A percentile compares a stretch with the other conserved stretches of the same genome.
These are phyloP conservation scores for Ogataea salicorniae DNA, from an alignment of 805 yeast species.

Conservation along the genomic window DNA sequence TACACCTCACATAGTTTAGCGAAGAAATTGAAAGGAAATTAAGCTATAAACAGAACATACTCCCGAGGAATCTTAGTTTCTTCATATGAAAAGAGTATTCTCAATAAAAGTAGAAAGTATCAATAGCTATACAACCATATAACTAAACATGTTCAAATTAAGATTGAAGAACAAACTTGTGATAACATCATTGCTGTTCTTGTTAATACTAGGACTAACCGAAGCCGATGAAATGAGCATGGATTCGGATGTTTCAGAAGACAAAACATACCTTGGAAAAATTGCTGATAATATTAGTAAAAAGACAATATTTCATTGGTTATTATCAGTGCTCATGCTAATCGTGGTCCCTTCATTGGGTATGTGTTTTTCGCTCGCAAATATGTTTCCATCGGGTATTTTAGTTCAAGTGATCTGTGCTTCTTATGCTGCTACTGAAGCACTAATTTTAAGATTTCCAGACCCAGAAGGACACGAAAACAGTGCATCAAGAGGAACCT, in stretches of 20 bases:
- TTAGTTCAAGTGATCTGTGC: slow-evolving; percentile 42
- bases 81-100: no score
- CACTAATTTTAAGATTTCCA: slow-evolving; percentile 53
- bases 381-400: slow-evolving; percentile 39
- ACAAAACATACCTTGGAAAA: slow-evolving; percentile 8
- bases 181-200: not conserved
- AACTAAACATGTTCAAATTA: no score
- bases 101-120: no score
- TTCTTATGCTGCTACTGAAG: slow-evolving; percentile 51
- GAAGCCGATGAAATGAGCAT: not conserved
- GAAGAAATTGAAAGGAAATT: no score
- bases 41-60: no score
- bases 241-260: not conserved
- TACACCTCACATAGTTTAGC: no score
- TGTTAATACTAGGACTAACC: not conserved
- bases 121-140: no score
- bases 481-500: slow-evolving; percentile 60
- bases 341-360: slow-evolving; percentile 54
- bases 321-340: slow-evolving; percentile 41
- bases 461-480: slow-evolving; percentile 65
- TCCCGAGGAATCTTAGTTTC: no score
- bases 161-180: not conserved
- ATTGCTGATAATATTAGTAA: slow-evolving; percentile 33
- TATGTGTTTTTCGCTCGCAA: slow-evolving; percentile 51
- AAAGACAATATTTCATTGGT: slow-evolving; percentile 63